These are phyloP conservation scores for Nemania bipapillata DNA, from an alignment of 2,329 filamentous ascomycete species.

Conservation along the genomic window DNA sequence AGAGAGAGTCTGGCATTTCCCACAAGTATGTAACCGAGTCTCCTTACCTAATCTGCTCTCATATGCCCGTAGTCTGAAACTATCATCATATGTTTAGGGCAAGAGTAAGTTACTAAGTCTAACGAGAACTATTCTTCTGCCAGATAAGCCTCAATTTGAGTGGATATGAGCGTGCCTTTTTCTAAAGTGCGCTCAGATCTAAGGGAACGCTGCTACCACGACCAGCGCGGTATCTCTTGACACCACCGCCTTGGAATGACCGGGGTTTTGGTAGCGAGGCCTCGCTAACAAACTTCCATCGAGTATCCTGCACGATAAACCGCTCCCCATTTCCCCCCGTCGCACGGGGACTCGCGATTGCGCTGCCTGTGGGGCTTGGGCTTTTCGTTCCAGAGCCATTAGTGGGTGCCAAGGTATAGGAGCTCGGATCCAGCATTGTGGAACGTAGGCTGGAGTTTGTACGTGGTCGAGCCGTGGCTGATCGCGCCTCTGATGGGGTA, in stretches of 20 bases:
- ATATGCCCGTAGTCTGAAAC: background rate
- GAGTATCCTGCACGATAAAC: constrained; percentile 75
- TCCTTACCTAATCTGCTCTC: background rate
- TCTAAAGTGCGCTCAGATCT: constrained; percentile 73
- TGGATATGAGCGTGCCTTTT: constrained; percentile 24
- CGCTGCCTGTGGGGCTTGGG: constrained; percentile 58
- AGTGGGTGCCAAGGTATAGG: constrained; percentile 73
- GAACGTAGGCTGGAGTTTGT: constrained; percentile 62
- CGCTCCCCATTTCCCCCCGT: constrained; percentile 48
- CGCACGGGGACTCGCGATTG: constrained; percentile 48
- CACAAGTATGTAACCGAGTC: background rate
- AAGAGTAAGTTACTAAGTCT: background rate
- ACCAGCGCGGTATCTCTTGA: constrained; percentile 86
- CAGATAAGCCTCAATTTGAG: constrained; percentile 23
- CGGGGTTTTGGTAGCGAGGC: constrained; percentile 84
- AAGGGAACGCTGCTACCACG: constrained; percentile 93
- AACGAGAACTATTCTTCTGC: constrained; percentile 5
- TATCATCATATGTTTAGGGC: background rate
- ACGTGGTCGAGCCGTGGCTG: constrained; percentile 54
- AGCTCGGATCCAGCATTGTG: constrained; percentile 77
- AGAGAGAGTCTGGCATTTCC: background rate
- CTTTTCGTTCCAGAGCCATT: constrained; percentile 66
- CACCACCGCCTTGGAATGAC: constrained; percentile 74
- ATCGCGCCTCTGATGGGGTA: constrained; percentile 46
- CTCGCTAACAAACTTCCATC: constrained; percentile 90